A percentile compares a stretch with the other conserved stretches of the same genome.
Evolutionary conservation across 805 yeast species (phyloP).

Genomic region (Yamadazyma sp.): DNA sequence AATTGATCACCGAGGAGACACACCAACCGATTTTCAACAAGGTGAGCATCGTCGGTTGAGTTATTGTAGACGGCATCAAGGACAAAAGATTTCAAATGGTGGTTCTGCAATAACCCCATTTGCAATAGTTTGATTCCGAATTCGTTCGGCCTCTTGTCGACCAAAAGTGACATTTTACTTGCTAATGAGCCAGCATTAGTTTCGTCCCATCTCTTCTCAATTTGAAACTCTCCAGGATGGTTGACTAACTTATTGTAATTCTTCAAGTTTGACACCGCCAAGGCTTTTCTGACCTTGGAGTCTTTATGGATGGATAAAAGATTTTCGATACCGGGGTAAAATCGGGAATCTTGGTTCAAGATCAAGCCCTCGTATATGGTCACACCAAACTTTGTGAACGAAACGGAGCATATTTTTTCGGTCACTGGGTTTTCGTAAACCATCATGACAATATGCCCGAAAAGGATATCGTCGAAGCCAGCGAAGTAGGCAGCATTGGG

Average conservation of each 20-base stretch:
- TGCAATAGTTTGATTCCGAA: conserved; percentile 58
- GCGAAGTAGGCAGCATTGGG: conserved; percentile 52
- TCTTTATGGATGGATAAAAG: conserved; percentile 47
- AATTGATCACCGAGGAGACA: conserved; percentile 78
- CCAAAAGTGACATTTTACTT: conserved; percentile 56
- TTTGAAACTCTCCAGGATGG: conserved; percentile 32
- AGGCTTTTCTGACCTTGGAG: conserved; percentile 66
- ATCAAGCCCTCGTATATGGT: conserved; percentile 59
- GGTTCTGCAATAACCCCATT: conserved; percentile 57
- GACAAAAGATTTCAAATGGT: conserved; percentile 49
- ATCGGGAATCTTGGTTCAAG: conserved; percentile 59
- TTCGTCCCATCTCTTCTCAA: conserved; percentile 62
- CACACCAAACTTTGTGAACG: conserved; percentile 67
- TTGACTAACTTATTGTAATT: conserved; percentile 60
- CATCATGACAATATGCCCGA: conserved; percentile 47
- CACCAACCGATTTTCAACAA: conserved; percentile 65
- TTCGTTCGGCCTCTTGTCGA: conserved; percentile 51
- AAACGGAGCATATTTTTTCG: conserved; percentile 49
- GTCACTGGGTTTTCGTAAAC: conserved; percentile 50
- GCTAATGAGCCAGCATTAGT: conserved; percentile 83
- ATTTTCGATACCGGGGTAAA: conserved; percentile 77
- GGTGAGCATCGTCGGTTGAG: conserved; percentile 18
- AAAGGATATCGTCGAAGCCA: conserved; percentile 53
- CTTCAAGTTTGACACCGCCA: conserved; percentile 73
- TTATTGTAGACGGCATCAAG: conserved; percentile 74